These are phyloP conservation scores for Gymnopilus junonius DNA, from an alignment of 768 basidiomycete species.

Conservation along the genomic window DNA sequence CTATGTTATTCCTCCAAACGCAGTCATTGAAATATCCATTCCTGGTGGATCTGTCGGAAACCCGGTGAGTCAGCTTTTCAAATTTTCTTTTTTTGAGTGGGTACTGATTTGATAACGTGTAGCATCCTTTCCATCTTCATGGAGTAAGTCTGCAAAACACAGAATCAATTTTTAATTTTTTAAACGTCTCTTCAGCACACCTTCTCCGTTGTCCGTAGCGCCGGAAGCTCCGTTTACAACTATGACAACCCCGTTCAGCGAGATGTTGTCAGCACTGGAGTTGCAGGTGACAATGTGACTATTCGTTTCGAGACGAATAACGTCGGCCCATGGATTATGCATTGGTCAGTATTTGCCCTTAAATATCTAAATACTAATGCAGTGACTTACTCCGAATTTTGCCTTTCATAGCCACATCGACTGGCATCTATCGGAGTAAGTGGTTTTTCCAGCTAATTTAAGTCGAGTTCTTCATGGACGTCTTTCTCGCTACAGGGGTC, in stretches of 20 bases:
- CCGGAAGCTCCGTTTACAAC: slow-evolving; percentile 33
- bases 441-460: not conserved
- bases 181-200: slow-evolving; percentile 10
- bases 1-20: slow-evolving; percentile 46
- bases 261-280: slow-evolving; percentile 40
- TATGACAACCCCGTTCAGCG: slow-evolving; percentile 29
- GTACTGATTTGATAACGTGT: slow-evolving; percentile 8
- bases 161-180: not conserved
- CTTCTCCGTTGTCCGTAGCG: slow-evolving; percentile 43
- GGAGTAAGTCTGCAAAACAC: slow-evolving; percentile 23
- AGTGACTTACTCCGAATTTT: not conserved
- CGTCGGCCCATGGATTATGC: slow-evolving; percentile 11
- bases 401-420: slow-evolving; percentile 9
- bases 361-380: not conserved
- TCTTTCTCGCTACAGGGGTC: slow-evolving; percentile 25
- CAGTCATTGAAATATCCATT: slow-evolving; percentile 51
- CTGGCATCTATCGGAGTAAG: slow-evolving; percentile 14
- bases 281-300: slow-evolving; percentile 41
- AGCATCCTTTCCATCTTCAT: slow-evolving; percentile 48
- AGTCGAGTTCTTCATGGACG: not conserved
- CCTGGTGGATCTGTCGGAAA: slow-evolving; percentile 38
- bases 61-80: slow-evolving; percentile 27
- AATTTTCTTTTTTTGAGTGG: not conserved
- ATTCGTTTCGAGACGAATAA: slow-evolving; percentile 46
- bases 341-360: slow-evolving; percentile 4